A percentile compares a stretch with the other conserved stretches of the same genome.
Conservation (phyloP, 148 eudicot species). For the Spergularia marina region DNA sequence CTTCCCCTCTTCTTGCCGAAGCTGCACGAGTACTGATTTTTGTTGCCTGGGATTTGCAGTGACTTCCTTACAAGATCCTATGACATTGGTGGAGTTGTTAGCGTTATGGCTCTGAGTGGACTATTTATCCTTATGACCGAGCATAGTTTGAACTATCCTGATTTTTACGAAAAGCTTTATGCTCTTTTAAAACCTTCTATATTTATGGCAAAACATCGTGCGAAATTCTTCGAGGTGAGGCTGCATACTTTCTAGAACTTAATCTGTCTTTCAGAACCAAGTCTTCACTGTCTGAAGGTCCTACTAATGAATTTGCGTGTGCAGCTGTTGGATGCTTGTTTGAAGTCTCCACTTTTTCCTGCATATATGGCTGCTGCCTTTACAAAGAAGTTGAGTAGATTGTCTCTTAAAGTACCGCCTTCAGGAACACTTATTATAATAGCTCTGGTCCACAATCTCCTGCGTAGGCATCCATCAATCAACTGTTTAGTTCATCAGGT, state of each 20-base stretch:
- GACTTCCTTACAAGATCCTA: conserved; percentile 95
- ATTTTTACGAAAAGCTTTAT: conserved; percentile 91
- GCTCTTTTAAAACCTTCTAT: conserved; percentile 75
- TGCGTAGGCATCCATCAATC: conserved; percentile 87
- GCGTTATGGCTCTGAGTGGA: conserved; percentile 94
- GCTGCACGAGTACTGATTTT: conserved; percentile 4
- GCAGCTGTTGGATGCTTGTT: conserved; percentile 89
- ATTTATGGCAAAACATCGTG: conserved; percentile 89
- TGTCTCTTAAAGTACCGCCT: conserved; percentile 78
- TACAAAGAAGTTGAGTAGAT: conserved; percentile 89
- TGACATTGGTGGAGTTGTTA: conserved; percentile 92
- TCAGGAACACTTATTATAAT: conserved; percentile 70
- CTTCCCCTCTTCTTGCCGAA: not conserved
- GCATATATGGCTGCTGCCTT: conserved; percentile 94
- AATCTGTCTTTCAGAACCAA: not conserved
- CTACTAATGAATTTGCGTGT: conserved; percentile 10
- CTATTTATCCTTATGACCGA: conserved; percentile 85
- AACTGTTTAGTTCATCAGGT: conserved; percentile 84
- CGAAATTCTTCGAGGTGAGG: conserved; percentile 84
- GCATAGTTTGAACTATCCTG: conserved; percentile 77
- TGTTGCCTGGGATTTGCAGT: conserved; percentile 48
- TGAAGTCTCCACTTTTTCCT: conserved; percentile 89
- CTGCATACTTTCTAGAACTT: conserved; percentile 10
- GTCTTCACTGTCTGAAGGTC: not conserved
- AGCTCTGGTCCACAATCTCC: conserved; percentile 82